Evolutionary conservation across 2,329 filamentous ascomycete species (phyloP).

Genomic region (Venturia asperata): DNA sequence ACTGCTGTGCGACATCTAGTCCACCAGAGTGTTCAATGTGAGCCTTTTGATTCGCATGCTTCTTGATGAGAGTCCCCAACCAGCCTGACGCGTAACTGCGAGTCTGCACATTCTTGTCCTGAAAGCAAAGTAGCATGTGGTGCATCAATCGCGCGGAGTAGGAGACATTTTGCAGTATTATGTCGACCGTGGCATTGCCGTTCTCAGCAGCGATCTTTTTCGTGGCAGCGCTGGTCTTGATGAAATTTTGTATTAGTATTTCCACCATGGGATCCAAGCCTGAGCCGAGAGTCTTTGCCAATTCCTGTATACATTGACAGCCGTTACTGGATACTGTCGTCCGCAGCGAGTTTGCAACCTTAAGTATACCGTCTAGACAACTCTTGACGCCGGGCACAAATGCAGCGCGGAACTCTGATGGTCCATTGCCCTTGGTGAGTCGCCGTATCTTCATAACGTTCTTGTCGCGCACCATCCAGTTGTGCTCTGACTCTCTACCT

Average conservation of each 20-base stretch:
- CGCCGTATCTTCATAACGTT: slow-evolving; percentile 67
- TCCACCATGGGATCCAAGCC: slow-evolving; percentile 84
- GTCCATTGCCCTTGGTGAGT: slow-evolving; percentile 76
- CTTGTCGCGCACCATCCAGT: slow-evolving; percentile 84
- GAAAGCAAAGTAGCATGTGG: slow-evolving; percentile 71
- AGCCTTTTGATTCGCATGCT: slow-evolving; percentile 69
- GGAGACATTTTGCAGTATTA: slow-evolving; percentile 68
- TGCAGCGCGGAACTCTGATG: slow-evolving; percentile 63
- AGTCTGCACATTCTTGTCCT: slow-evolving; percentile 91
- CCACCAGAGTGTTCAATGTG: slow-evolving; percentile 80
- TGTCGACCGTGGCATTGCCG: slow-evolving; percentile 73
- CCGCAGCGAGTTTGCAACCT: slow-evolving; percentile 72
- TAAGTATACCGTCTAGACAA: slow-evolving; percentile 81
- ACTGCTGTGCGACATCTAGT: slow-evolving; percentile 76
- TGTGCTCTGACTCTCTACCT: slow-evolving; percentile 80
- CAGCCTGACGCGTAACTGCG: slow-evolving; percentile 72
- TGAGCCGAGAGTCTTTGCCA: slow-evolving; percentile 67
- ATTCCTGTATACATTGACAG: slow-evolving; percentile 75
- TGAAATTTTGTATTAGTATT: slow-evolving; percentile 76
- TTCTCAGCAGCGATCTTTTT: slow-evolving; percentile 89
- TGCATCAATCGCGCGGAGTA: slow-evolving; percentile 78
- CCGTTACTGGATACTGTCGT: slow-evolving; percentile 87
- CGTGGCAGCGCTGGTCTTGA: slow-evolving; percentile 82
- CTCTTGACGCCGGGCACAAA: slow-evolving; percentile 66
- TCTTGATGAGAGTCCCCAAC: slow-evolving; percentile 74